Evolutionary conservation across 305 asterid genomes (phyloP), one percentile per base, ranked within the genome.

Genomic region (Rubia balearica): DNA sequence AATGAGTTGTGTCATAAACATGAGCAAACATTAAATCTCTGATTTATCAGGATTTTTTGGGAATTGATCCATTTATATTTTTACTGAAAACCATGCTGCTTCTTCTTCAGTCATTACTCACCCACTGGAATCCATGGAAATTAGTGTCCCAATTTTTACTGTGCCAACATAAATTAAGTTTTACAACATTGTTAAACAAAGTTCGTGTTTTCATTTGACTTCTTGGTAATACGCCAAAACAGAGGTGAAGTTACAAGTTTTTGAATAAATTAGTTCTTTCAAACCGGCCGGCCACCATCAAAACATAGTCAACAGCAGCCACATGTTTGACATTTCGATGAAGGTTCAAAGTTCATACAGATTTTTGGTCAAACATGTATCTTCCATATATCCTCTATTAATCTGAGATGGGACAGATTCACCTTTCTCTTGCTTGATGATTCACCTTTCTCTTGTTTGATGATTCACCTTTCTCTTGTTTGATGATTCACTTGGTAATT

Each of bases 71-170:
- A 64, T 56, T 69, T 21, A 33, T 42, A 27, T 49, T 73, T 63
- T 68, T 81, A 49, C 81, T 75, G 81, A 78, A 78, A 78, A 78
- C 42, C 75, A 81, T 81, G 79, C 61, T 67, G 36, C 69, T 49
- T 49, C 36, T 24, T 55, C 62, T 57, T 17, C 40, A 51, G 59
- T 51, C 59, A 51, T 51, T 51, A 51, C 68, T n/a, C 68, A 42
- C 45, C 49, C 65, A 41, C 57, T 2, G 38, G 38, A 33, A 33
- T 33, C 38, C 38, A 33, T 33, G 38, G 38, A 33, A 33, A 33
- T 33, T 33, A 33, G 6, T 49, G 56, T 49, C 56, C n/a, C 53
- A 46, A 46, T 12, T 46, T 7, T 51, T 51, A 51, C 57, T 51
- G 38, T 4, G 5, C 38, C 38, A 4, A 33, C 38, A 33, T 3